Evolutionary conservation across 148 eudicot genomes (phyloP).

Genomic region (Cornus florida): DNA sequence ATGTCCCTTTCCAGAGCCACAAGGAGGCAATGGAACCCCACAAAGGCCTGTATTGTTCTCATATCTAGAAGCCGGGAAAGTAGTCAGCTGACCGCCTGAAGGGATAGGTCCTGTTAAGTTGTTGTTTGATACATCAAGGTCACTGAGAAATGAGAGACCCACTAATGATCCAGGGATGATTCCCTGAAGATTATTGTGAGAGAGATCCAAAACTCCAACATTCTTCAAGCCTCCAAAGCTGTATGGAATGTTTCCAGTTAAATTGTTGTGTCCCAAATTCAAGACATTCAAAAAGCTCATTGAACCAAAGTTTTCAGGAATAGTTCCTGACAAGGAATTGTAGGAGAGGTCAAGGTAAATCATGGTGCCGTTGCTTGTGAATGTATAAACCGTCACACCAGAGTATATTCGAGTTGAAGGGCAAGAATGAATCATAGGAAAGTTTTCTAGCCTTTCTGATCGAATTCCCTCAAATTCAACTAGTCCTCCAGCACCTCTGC

Average conservation of each 20-base stretch:
- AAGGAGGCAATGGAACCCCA: conserved; percentile 51
- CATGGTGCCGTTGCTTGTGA: conserved; percentile 47
- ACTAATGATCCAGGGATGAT: conserved; percentile 49
- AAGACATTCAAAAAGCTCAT: conserved; percentile 43
- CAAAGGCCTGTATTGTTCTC: conserved; percentile 54
- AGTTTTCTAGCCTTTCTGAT: conserved; percentile 30
- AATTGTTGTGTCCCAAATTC: conserved; percentile 50
- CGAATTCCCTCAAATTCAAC: conserved; percentile 53
- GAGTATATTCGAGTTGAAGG: conserved; percentile 47
- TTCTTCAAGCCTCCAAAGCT: conserved; percentile 45
- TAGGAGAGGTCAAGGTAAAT: conserved; percentile 58
- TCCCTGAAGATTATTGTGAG: conserved; percentile 46
- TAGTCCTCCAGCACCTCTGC: conserved; percentile 56
- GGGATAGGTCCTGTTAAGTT: conserved; percentile 47
- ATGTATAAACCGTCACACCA: conserved; percentile 47
- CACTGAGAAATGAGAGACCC: conserved; percentile 46
- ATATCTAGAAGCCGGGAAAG: conserved; percentile 52
- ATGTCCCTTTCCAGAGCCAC: conserved; percentile 29
- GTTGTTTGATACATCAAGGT: conserved; percentile 58
- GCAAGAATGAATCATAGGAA: conserved; percentile 47
- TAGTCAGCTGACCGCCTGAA: conserved; percentile 50
- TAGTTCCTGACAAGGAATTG: conserved; percentile 38
- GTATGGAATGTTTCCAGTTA: conserved; percentile 42
- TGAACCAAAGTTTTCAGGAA: conserved; percentile 46
- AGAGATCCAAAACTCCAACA: conserved; percentile 47